A percentile compares a stretch with the other conserved stretches of the same genome.
Evolutionary conservation across 2,329 filamentous ascomycete genomes (phyloP).

Genomic region (Cadophora gregata): DNA sequence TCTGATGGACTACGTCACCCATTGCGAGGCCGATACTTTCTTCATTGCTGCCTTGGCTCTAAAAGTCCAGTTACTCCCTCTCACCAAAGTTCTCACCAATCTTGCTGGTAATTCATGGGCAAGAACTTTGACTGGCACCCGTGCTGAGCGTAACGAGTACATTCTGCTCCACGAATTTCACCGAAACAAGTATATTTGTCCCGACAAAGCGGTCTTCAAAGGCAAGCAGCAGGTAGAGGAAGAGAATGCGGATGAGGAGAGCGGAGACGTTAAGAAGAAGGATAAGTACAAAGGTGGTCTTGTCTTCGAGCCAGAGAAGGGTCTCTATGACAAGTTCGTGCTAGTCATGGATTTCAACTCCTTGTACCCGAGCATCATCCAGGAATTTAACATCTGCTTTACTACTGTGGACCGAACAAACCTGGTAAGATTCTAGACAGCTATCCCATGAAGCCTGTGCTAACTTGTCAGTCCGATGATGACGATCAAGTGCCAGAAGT

Average conservation of each 20-base stretch:
- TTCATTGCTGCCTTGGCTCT: slow-evolving; percentile 92
- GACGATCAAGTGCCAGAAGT: slow-evolving; percentile 91
- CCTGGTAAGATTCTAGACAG: slow-evolving; percentile 58
- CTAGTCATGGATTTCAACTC: slow-evolving; percentile 99
- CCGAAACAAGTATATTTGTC: slow-evolving; percentile 96
- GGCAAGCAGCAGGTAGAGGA: slow-evolving; percentile 76
- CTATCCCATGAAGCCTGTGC: slow-evolving; percentile 5
- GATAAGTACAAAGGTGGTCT: slow-evolving; percentile 99
- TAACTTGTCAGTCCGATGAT: slow-evolving; percentile 65
- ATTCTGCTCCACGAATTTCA: slow-evolving; percentile 98
- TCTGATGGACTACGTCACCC: slow-evolving; percentile 89
- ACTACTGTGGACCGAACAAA: slow-evolving; percentile 87
- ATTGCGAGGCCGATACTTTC: slow-evolving; percentile 94
- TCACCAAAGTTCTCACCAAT: slow-evolving; percentile 95
- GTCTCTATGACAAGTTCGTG: slow-evolving; percentile 96
- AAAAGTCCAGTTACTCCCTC: slow-evolving; percentile 86
- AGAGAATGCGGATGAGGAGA: slow-evolving; percentile 71
- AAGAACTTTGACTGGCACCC: slow-evolving; percentile 90
- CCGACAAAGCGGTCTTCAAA: slow-evolving; percentile 88
- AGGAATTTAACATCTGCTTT: slow-evolving; percentile 99
- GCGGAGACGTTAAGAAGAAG: slow-evolving; percentile 88
- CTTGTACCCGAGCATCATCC: slow-evolving; percentile 99
- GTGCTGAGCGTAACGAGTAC: slow-evolving; percentile 98
- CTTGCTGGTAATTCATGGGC: slow-evolving; percentile 98
- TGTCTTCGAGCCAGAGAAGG: slow-evolving; percentile 97